A percentile compares a stretch with the other conserved stretches of the same genome.
Evolutionary conservation across 2,329 filamentous ascomycete species (phyloP).

Genomic region (Alternaria sp.): DNA sequence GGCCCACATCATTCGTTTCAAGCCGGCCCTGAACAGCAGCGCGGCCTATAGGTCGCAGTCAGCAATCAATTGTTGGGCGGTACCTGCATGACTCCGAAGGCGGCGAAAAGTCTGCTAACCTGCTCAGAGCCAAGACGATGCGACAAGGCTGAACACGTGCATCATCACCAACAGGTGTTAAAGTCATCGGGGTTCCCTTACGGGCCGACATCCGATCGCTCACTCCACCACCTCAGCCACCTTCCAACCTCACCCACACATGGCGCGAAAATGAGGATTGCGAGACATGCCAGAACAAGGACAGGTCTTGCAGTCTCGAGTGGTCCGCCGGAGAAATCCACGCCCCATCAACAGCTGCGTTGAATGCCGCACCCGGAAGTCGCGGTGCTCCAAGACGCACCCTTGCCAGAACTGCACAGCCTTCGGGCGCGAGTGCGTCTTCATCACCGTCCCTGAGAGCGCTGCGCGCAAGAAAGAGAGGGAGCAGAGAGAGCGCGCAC

Average conservation of each 20-base stretch:
- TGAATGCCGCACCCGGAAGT: slow-evolving; percentile 48
- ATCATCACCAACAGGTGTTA: slow-evolving; percentile 3
- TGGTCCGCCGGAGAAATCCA: slow-evolving; percentile 48
- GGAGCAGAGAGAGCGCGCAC: slow-evolving; percentile 41
- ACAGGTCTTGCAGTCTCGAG: slow-evolving; percentile 45
- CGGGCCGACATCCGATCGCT: slow-evolving; percentile 28
- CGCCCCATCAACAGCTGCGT: slow-evolving; percentile 49
- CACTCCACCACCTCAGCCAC: slow-evolving; percentile 22
- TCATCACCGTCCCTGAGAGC: slow-evolving; percentile 48
- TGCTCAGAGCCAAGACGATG: slow-evolving; percentile 10
- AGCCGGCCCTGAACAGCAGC: not conserved
- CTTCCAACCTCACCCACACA: slow-evolving; percentile 26
- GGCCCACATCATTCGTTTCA: slow-evolving; percentile 10
- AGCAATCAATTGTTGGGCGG: slow-evolving; percentile 13
- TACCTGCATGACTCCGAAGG: slow-evolving; percentile 32
- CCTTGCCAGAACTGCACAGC: slow-evolving; percentile 49
- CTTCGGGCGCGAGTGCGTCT: slow-evolving; percentile 48
- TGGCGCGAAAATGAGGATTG: slow-evolving; percentile 42
- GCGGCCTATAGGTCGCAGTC: not conserved
- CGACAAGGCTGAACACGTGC: slow-evolving; percentile 27
- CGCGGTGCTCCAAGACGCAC: slow-evolving; percentile 48
- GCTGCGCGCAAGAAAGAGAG: slow-evolving; percentile 47
- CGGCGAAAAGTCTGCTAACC: slow-evolving; percentile 23
- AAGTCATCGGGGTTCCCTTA: slow-evolving; percentile 11
- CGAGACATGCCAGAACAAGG: slow-evolving; percentile 47